phyloP scores from a whole-genome alignment of 148 eudicot species.

The Amaranthus palmeri region DNA sequence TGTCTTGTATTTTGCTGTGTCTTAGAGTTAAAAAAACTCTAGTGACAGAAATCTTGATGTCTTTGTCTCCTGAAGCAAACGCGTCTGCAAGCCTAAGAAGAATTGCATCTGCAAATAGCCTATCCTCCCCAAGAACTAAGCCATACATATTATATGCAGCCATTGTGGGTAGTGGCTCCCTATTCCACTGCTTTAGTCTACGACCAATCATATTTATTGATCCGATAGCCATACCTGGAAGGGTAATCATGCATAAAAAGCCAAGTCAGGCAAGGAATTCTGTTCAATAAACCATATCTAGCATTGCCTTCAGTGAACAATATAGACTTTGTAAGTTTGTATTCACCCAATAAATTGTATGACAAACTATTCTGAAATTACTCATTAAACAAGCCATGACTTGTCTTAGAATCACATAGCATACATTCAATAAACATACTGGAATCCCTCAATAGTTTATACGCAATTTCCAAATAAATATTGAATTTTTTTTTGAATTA shows the following conservation, averaged over 20 bases:
- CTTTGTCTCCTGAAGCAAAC: constrained; percentile 55
- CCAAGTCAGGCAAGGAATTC: constrained; percentile 1
- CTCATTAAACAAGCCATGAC: constrained; percentile 3
- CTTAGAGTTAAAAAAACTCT: constrained; percentile 42
- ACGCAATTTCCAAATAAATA: not conserved
- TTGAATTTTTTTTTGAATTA: too few species aligned
- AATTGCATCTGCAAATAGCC: constrained; percentile 66
- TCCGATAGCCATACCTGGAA: constrained; percentile 49
- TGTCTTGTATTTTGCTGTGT: constrained; percentile 21
- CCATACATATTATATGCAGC: constrained; percentile 51
- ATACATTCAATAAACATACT: not conserved
- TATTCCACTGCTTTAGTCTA: constrained; percentile 59
- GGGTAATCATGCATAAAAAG: not conserved
- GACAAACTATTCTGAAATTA: not conserved
- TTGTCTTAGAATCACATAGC: not conserved
- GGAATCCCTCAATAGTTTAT: not conserved
- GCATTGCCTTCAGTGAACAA: not conserved
- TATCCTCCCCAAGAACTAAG: constrained; percentile 75
- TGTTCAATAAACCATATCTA: not conserved
- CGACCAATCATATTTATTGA: constrained; percentile 43
- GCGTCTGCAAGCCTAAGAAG: constrained; percentile 75
- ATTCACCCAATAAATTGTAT: not conserved
- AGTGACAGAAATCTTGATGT: constrained; percentile 42
- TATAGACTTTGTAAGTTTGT: not conserved
- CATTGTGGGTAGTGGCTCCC: constrained; percentile 41